These are phyloP conservation scores for Beta vulgaris DNA, from an alignment of 148 eudicot genomes.

Conservation along the genomic window DNA sequence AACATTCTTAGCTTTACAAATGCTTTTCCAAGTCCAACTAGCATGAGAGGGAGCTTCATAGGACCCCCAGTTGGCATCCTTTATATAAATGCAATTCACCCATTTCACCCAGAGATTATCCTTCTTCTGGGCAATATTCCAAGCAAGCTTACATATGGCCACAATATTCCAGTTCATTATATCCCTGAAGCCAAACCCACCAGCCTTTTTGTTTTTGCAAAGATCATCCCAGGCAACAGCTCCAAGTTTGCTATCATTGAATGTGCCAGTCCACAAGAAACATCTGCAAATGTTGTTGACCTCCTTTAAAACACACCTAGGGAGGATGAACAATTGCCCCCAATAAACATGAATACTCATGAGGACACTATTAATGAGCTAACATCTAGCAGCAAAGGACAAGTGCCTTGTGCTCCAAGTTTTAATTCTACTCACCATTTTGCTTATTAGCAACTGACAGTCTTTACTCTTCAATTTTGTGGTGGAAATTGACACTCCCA, in stretches of 20 bases:
- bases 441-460: too few relatives aligned
- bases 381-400: too few relatives aligned
- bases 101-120: too few relatives aligned
- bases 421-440: too few relatives aligned
- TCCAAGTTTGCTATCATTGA: background rate
- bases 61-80: too few relatives aligned
- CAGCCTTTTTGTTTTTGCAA: background rate
- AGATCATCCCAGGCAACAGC: background rate
- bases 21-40: too few relatives aligned
- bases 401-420: too few relatives aligned
- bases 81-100: too few relatives aligned
- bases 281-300: background rate
- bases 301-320: background rate
- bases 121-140: slow-evolving; percentile 1
- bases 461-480: too few relatives aligned
- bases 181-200: background rate
- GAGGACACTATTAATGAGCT: background rate
- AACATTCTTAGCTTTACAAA: too few relatives aligned
- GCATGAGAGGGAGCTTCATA: too few relatives aligned
- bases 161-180: background rate
- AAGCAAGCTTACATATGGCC: background rate
- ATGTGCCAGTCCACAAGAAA: background rate
- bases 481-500: too few relatives aligned
- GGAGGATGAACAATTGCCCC: background rate
- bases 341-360: background rate